Evolutionary conservation across 306 rosid species (phyloP).

Genomic region (Dryas drummondii): DNA sequence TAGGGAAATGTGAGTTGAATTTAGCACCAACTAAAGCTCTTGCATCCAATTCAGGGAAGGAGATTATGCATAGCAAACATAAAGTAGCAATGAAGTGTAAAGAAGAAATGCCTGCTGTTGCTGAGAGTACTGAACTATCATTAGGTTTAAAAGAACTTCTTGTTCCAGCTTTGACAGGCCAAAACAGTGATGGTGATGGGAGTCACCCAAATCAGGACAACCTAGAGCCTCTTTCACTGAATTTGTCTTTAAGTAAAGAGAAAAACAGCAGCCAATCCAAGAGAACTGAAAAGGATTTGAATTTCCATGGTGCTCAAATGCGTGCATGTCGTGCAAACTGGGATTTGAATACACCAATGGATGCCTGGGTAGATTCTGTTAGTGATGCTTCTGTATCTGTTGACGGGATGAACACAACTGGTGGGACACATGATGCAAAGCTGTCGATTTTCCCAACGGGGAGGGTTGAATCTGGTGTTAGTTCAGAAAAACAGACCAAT

Average conservation of each 20-base stretch:
- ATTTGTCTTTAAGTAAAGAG: conserved; percentile 65
- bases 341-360: conserved; percentile 97
- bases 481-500: conserved; percentile 25
- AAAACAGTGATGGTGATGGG: conserved; percentile 25
- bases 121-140: conserved; percentile 44
- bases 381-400: conserved; percentile 35
- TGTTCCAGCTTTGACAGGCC: conserved; percentile 36
- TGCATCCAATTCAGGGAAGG: conserved; percentile 38
- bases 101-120: conserved; percentile 36
- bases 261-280: conserved; percentile 31
- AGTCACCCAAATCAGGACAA: conserved; percentile 31
- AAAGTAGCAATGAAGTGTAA: conserved; percentile 36
- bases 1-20: conserved; percentile 43
- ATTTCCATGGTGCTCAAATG: conserved; percentile 21
- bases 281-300: conserved; percentile 31
- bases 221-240: conserved; percentile 48
- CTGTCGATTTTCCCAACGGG: conserved; percentile 31
- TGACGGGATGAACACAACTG: conserved; percentile 28
- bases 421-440: conserved; percentile 28
- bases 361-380: conserved; percentile 75
- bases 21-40: conserved; percentile 49
- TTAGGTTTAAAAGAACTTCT: conserved; percentile 45
- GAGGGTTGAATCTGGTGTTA: conserved; percentile 18
- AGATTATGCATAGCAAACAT: conserved; percentile 27
- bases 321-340: conserved; percentile 76